Evolutionary conservation across 345 rosid species (phyloP).

Genomic region (Salix dunnii): DNA sequence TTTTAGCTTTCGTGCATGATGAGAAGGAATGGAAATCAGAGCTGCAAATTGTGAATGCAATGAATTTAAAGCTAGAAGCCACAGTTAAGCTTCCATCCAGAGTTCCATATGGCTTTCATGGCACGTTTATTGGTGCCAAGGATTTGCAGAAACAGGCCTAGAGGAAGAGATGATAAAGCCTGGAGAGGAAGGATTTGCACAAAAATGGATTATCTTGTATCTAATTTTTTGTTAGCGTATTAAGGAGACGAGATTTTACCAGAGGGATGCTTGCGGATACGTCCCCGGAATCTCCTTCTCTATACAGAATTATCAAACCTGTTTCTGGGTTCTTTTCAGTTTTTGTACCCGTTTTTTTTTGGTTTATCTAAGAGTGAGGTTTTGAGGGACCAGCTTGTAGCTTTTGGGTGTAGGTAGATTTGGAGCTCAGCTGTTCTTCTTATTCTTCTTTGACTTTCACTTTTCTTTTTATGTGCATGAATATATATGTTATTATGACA

Average conservation of each 20-base stretch:
- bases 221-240: background rate
- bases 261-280: slow-evolving; percentile 32
- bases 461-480: slow-evolving; percentile 23
- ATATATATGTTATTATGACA: slow-evolving; percentile 1
- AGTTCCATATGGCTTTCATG: slow-evolving; percentile 95
- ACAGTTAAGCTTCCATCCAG: slow-evolving; percentile 74
- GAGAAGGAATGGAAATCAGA: slow-evolving; percentile 79
- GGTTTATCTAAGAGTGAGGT: background rate
- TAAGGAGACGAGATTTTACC: slow-evolving; percentile 33
- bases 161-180: slow-evolving; percentile 42
- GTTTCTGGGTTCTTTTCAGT: background rate
- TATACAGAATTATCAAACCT: background rate
- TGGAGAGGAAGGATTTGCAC: no score
- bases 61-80: slow-evolving; percentile 61
- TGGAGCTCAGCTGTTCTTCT: slow-evolving; percentile 57
- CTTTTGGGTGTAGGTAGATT: slow-evolving; percentile 40
- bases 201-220: background rate
- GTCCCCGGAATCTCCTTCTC: slow-evolving; percentile 48
- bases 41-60: slow-evolving; percentile 73
- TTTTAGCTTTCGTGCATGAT: slow-evolving; percentile 75
- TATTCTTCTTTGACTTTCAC: slow-evolving; percentile 19
- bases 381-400: slow-evolving; percentile 44
- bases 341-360: background rate
- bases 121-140: slow-evolving; percentile 67
- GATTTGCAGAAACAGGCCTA: slow-evolving; percentile 68